These are phyloP conservation scores for Ploettnerulaceae sp. DNA, from an alignment of 2,329 filamentous ascomycete genomes.

Conservation along the genomic window DNA sequence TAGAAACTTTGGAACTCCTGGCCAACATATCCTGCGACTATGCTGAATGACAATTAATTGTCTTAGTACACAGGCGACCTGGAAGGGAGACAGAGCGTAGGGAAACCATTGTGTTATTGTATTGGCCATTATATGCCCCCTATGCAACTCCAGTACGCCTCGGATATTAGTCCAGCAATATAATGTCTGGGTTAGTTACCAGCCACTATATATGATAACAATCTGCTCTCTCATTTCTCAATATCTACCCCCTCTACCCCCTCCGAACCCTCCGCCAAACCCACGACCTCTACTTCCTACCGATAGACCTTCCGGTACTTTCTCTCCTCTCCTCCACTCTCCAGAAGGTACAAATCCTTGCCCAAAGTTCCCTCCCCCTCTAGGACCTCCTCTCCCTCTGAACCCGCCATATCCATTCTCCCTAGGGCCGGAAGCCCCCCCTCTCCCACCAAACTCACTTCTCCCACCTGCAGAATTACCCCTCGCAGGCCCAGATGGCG, in stretches of 20 bases:
- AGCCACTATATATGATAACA: slow-evolving; percentile 18
- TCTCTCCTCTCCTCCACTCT: slow-evolving; percentile 64
- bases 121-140: no score
- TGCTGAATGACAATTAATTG: background rate
- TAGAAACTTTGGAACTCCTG: no score
- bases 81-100: no score
- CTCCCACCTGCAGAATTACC: slow-evolving; percentile 34
- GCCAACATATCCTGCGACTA: no score
- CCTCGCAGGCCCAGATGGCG: slow-evolving; percentile 45
- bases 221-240: slow-evolving; percentile 17
- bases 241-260: slow-evolving; percentile 44
- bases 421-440: slow-evolving; percentile 35
- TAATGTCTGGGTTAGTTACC: no score
- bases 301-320: slow-evolving; percentile 48
- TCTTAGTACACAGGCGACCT: no score
- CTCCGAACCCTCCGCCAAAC: slow-evolving; percentile 34
- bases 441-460: slow-evolving; percentile 36
- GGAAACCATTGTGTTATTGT: no score
- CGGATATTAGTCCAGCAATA: no score
- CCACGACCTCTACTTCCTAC: slow-evolving; percentile 37
- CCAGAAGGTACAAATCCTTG: slow-evolving; percentile 44
- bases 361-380: slow-evolving; percentile 37
- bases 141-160: background rate
- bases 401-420: slow-evolving; percentile 35
- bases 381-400: slow-evolving; percentile 35